Evolutionary conservation across 108 stramenopile genomes (phyloP).

Genomic region (Cyclostephanos invisitatus): DNA sequence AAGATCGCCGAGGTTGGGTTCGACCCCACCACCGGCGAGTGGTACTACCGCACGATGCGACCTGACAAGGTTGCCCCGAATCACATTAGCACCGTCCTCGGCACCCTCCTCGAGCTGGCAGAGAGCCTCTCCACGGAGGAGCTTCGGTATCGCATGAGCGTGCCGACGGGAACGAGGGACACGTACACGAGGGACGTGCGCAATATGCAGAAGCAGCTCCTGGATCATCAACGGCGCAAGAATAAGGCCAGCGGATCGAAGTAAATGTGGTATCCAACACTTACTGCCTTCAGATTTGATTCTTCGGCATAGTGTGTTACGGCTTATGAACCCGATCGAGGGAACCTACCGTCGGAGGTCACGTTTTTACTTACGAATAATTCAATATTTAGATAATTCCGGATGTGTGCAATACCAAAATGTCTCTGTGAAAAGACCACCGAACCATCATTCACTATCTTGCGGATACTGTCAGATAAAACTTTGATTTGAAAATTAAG

Average conservation of each 20-base stretch:
- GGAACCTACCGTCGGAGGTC: too few relatives aligned
- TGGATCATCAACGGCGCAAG: constrained; percentile 68
- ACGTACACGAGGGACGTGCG: constrained; percentile 80
- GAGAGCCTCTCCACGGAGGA: constrained; percentile 86
- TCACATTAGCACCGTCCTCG: constrained; percentile 84
- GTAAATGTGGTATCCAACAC: not conserved
- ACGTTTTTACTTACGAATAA: too few relatives aligned
- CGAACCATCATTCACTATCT: too few relatives aligned
- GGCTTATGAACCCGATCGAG: too few relatives aligned
- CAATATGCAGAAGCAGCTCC: constrained; percentile 78
- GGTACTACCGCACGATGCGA: constrained; percentile 91
- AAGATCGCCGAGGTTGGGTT: constrained; percentile 89
- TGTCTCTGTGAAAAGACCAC: too few relatives aligned
- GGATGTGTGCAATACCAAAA: too few relatives aligned
- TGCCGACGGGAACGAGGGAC: constrained; percentile 74
- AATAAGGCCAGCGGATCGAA: constrained; percentile 42
- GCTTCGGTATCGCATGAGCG: constrained; percentile 81
- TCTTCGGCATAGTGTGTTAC: too few relatives aligned
- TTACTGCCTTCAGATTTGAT: too few relatives aligned
- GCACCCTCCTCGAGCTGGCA: constrained; percentile 84
- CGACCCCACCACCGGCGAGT: constrained; percentile 88
- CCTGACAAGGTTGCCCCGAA: constrained; percentile 86
- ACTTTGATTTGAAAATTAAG: too few relatives aligned
- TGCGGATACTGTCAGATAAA: too few relatives aligned
- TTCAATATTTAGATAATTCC: too few relatives aligned